Base-by-base conservation (phyloP, 2,329 filamentous ascomycete genomes). In the Pseudogymnoascus sp. region DNA sequence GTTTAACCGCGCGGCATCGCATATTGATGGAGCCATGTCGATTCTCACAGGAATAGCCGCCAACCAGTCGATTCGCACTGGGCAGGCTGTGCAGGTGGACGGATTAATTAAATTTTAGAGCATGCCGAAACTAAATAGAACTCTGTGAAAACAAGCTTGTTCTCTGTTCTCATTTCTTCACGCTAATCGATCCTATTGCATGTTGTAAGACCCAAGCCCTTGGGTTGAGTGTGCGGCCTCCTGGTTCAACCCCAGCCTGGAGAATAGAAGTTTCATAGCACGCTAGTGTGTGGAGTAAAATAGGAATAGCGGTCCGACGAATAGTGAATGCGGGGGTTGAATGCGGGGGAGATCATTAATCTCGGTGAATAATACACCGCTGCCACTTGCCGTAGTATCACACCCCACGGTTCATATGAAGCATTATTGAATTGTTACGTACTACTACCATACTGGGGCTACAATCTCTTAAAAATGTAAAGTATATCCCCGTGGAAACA, bases 31-130 rank as follows among this genome's bases (percentile, higher is more conserved):
- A 0, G 83, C 83, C 0, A 73, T 81, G 62, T 84, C 82, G 0
- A 85, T 86, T 35, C 66, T 85, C 63, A 85, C 82, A 0, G 84
- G 83, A 0, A 83, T 86, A 59, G 82, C 82, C 4, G 83, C 82
- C 0, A 86, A 86, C 63, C 75, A 74, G 64, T 84, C 82, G 0
- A 83, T 86, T 21, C 77, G 78, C 0, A 85, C 80, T 0, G 82
- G 82, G 0, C 78, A 84, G 64, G 79, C 82, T 0, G 78, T 86
- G 0, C 79, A 78, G 37, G 81, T 85, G 0, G 79, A 83, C 60
- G 82, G 67, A 60, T 33, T 68, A 35, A 31, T 68, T 23, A 61
- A 68, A 23, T 60, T 67, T 21, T 50, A 62, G 18, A 4, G 23
- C 18, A 28, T 12, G 1, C 5, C 10, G 21, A 7, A 56, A 56